Percentiles rank a stretch among this genome's conserved stretches.
Conservation (phyloP, 257 asterid genomes). For the Schizonepeta tenuifolia region DNA sequence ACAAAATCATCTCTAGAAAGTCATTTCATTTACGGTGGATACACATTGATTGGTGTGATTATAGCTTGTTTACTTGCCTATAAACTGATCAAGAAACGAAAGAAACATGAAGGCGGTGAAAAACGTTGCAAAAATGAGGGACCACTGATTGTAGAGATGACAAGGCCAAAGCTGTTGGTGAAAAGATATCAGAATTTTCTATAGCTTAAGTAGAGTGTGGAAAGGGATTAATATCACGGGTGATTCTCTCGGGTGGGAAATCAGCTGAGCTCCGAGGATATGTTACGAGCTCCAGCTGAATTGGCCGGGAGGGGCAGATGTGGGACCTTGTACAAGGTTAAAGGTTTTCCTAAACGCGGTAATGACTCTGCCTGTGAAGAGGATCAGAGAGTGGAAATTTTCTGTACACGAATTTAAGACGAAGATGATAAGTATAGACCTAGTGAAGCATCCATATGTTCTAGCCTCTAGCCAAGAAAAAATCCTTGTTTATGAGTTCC, state of each 20-base stretch:
- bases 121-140: slow-evolving; percentile 10
- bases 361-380: too few species aligned
- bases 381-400: too few species aligned
- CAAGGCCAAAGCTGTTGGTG: slow-evolving; percentile 30
- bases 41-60: slow-evolving; percentile 48
- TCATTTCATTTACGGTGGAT: slow-evolving; percentile 58
- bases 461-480: too few species aligned
- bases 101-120: slow-evolving; percentile 19
- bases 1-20: slow-evolving; percentile 39
- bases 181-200: slow-evolving; percentile 64
- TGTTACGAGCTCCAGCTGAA: too few species aligned
- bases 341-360: too few species aligned
- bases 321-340: too few species aligned
- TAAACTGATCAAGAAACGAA: slow-evolving; percentile 32
- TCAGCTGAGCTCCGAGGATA: too few species aligned
- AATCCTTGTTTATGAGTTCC: too few species aligned
- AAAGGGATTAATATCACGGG: slow-evolving; percentile 48
- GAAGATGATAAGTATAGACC: too few species aligned
- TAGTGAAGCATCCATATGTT: too few species aligned
- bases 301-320: too few species aligned
- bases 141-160: slow-evolving; percentile 17
- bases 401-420: too few species aligned
- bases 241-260: slow-evolving; percentile 42
- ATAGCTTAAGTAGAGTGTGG: slow-evolving; percentile 57
- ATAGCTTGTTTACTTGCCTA: slow-evolving; percentile 38